phyloP scores from a whole-genome alignment of 306 rosid genomes.

The Corylus avellana region DNA sequence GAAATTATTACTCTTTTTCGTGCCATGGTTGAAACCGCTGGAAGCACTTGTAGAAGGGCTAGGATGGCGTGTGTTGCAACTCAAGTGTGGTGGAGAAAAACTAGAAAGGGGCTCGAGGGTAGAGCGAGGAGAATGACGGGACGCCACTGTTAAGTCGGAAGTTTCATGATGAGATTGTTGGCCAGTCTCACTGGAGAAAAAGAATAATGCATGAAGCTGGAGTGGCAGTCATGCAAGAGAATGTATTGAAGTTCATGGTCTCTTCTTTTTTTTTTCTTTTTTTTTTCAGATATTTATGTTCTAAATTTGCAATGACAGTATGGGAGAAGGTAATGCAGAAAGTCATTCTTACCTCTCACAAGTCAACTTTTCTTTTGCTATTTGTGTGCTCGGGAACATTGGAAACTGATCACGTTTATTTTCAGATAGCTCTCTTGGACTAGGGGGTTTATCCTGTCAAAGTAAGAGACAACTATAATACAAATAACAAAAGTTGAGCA shows the following conservation, averaged over 20 bases:
- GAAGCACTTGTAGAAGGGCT: slow-evolving; percentile 27
- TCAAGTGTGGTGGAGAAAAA: slow-evolving; percentile 30
- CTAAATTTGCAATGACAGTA: slow-evolving; percentile 25
- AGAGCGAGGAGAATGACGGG: slow-evolving; percentile 38
- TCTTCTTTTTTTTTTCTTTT: neutral
- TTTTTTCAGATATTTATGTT: neutral
- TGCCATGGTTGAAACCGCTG: slow-evolving; percentile 30
- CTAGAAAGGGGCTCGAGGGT: slow-evolving; percentile 37
- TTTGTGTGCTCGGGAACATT: slow-evolving; percentile 29
- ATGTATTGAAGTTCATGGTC: slow-evolving; percentile 17
- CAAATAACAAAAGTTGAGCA: slow-evolving; percentile 8
- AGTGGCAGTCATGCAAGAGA: slow-evolving; percentile 26
- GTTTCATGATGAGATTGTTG: slow-evolving; percentile 34
- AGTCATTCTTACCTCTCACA: slow-evolving; percentile 45
- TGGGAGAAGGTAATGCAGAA: slow-evolving; percentile 2
- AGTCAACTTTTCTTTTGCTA: slow-evolving; percentile 41
- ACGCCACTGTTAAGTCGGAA: slow-evolving; percentile 40
- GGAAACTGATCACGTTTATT: slow-evolving; percentile 46
- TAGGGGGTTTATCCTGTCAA: slow-evolving; percentile 55
- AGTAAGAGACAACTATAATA: slow-evolving; percentile 22
- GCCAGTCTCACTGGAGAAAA: slow-evolving; percentile 41
- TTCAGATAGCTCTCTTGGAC: slow-evolving; percentile 53
- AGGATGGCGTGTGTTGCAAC: slow-evolving; percentile 23
- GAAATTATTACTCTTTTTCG: slow-evolving; percentile 25
- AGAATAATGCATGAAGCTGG: slow-evolving; percentile 38